Base-by-base conservation (phyloP, 805 yeast genomes). In the Debaryomyces prosopidis region DNA sequence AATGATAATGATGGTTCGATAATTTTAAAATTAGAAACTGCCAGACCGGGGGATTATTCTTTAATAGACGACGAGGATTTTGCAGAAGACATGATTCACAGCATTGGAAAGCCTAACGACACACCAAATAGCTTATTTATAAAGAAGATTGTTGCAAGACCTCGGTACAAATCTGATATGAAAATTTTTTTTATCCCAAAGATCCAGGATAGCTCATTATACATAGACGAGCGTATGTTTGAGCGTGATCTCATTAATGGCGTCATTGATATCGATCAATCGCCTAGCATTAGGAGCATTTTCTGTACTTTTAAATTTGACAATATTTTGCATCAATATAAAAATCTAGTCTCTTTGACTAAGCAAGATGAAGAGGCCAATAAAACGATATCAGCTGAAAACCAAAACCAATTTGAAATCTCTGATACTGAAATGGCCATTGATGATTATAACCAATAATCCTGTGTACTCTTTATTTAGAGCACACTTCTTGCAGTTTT, bases 131-230 rank as follows among this genome's bases (percentile, higher is more conserved):
- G 80, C 33, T 61, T 75, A 3, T 81, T 78, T 53, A 61, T 82
- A 40, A 82, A 82, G 59, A 79, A 79, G 47, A 68, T 76, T 18
- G 75, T 81, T 28, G 85, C 85, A 11, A 65, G 85, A 51, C 87
- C 87, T 10, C 60, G 87, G 28, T 82, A 82, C 59, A 82, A 82
- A 55, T 69, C 80, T 4, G 79, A 78, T 50, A 82, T 82, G 87
- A 77, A 80, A 55, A 75, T 81, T n/a, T 81, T 76, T 59, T 52
- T 82, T 15, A 62, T 81, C 5, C 84, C 84, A 3, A 62, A 71
- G 19, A 53, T 58, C 12, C 46, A 57, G 5, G 56, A 68, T 43
- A 51, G 61, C 44, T 70, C 75, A 2, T 49, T 80, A 16, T 80
- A 80, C 49, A 69, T 77, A 34, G 79, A 78, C 49, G 68, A 67